A percentile compares a stretch with the other conserved stretches of the same genome.
phyloP scores from a whole-genome alignment of 1,284 basidiomycete species.

The Ustilago lituana region DNA sequence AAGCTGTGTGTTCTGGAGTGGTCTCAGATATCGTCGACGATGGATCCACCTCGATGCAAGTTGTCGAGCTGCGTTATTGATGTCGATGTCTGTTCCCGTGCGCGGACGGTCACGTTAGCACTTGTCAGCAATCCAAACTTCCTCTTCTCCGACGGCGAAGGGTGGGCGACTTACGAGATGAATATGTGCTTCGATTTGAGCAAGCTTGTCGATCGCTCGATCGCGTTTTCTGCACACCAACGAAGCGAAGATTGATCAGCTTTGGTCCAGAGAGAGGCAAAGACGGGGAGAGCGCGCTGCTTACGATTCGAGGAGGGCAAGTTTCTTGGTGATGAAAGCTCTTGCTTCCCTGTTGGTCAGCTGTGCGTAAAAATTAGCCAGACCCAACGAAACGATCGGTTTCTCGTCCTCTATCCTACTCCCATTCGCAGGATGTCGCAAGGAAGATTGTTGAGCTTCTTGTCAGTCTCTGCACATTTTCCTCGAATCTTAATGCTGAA shows the following conservation, averaged over 20 bases:
- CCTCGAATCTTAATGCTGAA: not conserved
- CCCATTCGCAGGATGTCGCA: not conserved
- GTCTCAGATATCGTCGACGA: constrained; percentile 31
- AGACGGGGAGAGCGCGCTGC: not conserved
- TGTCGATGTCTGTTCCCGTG: constrained; percentile 42
- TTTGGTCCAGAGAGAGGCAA: not conserved
- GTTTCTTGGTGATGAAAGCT: constrained; percentile 47
- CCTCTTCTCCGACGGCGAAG: not conserved
- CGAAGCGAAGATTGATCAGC: not conserved
- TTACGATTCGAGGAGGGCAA: constrained; percentile 40
- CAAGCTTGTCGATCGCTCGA: constrained; percentile 40
- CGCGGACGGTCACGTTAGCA: too few species aligned
- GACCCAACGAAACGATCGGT: constrained; percentile 40
- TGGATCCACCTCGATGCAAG: constrained; percentile 42
- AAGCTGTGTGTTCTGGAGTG: not conserved
- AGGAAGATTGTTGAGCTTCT: too few species aligned
- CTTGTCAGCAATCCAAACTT: not conserved
- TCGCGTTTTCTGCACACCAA: constrained; percentile 21
- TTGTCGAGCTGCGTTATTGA: constrained; percentile 52
- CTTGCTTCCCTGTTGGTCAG: constrained; percentile 42
- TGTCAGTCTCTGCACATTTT: not conserved
- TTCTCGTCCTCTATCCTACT: constrained; percentile 25
- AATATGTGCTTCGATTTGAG: constrained; percentile 50
- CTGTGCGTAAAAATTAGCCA: constrained; percentile 46
- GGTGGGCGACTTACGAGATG: constrained; percentile 32